Evolutionary conservation across 306 rosid genomes (phyloP).

Genomic region (Delonix regia): DNA sequence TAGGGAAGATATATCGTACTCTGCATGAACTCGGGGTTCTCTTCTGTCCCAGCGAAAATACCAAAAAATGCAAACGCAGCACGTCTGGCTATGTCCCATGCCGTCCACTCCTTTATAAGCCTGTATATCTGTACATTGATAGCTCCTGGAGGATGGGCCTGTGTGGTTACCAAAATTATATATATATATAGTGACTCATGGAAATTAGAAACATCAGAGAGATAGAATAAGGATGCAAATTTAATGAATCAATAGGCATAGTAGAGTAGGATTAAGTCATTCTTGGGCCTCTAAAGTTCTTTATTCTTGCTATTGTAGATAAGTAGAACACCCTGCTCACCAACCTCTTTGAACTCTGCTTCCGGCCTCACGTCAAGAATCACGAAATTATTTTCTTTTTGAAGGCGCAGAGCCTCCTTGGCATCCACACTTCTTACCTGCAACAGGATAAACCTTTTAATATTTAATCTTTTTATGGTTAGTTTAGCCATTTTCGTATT

Average conservation of each 20-base stretch:
- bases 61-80: slow-evolving; percentile 99
- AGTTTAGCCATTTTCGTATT: neutral
- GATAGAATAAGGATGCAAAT: slow-evolving; percentile 12
- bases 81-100: slow-evolving; percentile 97
- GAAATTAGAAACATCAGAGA: slow-evolving; percentile 18
- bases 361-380: slow-evolving; percentile 96
- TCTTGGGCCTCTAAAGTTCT: neutral
- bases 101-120: slow-evolving; percentile 99
- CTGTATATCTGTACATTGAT: slow-evolving; percentile 92
- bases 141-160: slow-evolving; percentile 93
- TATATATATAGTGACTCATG: neutral
- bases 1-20: slow-evolving; percentile 46
- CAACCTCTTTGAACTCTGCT: slow-evolving; percentile 94
- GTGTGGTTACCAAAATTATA: slow-evolving; percentile 26
- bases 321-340: slow-evolving; percentile 14
- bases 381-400: slow-evolving; percentile 89
- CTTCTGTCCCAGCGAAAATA: slow-evolving; percentile 95
- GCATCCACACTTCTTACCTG: slow-evolving; percentile 94
- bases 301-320: neutral
- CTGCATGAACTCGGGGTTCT: slow-evolving; percentile 85
- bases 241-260: slow-evolving; percentile 12
- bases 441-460: slow-evolving; percentile 17
- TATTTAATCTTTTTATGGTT: slow-evolving; percentile 3
- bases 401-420: slow-evolving; percentile 95
- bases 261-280: neutral